A percentile compares a stretch with the other conserved stretches of the same genome.
phyloP scores from a whole-genome alignment of 2,329 filamentous ascomycete species.

The Fusarium tupiense region DNA sequence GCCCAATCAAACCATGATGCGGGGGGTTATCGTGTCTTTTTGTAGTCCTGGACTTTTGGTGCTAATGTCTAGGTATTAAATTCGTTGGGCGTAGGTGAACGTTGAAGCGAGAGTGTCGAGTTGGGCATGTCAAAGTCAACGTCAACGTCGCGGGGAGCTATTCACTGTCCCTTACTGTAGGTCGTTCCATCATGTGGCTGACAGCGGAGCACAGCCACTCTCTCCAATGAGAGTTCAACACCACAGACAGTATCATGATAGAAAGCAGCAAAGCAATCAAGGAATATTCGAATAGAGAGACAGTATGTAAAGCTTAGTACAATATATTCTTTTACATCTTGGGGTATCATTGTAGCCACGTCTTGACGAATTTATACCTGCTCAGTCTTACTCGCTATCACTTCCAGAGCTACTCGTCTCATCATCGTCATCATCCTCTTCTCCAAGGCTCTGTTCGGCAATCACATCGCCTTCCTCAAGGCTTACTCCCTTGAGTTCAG shows the following conservation, averaged over 20 bases:
- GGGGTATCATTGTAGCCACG: not conserved
- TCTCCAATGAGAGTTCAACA: not conserved
- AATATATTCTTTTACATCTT: not conserved
- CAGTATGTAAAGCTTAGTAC: fast-evolving
- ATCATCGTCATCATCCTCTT: conserved; percentile 49
- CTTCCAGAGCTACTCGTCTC: conserved; percentile 57
- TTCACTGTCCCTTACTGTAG: conserved; percentile 12
- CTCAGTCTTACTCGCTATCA: conserved; percentile 43
- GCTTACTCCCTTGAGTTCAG: conserved; percentile 14
- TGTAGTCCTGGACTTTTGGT: not conserved
- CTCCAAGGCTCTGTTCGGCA: conserved; percentile 52
- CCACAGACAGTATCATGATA: not conserved
- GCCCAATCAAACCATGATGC: conserved; percentile 44
- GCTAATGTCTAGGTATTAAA: not conserved
- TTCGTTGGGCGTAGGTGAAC: not conserved
- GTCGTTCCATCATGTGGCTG: conserved; percentile 31
- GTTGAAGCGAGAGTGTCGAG: conserved; percentile 18
- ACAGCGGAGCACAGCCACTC: conserved; percentile 32
- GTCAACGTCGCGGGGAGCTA: conserved; percentile 32
- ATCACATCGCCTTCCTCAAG: conserved; percentile 50
- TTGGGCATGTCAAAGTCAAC: not conserved
- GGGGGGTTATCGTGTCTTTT: not conserved
- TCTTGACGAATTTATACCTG: not conserved
- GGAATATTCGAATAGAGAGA: not conserved
- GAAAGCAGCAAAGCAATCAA: not conserved